A percentile compares a stretch with the other conserved stretches of the same genome.
Evolutionary conservation across 1,284 basidiomycete species (phyloP).

Genomic region (Coniferiporia weirii): DNA sequence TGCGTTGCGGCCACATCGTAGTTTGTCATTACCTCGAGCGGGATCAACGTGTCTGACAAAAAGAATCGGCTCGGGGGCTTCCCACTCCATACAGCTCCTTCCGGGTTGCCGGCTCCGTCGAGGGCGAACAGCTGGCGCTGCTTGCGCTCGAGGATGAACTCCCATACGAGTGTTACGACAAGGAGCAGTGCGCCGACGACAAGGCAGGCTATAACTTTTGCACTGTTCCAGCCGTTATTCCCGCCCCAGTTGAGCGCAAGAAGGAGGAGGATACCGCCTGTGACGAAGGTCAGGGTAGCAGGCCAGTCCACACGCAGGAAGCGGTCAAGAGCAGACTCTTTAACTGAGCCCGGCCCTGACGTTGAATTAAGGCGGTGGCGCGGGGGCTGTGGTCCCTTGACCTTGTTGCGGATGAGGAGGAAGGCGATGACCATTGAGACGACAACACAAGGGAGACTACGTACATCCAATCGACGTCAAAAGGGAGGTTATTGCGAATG

Average conservation of each 20-base stretch:
- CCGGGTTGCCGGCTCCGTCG: not conserved
- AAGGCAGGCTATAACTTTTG: constrained; percentile 34
- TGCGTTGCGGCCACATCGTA: constrained; percentile 36
- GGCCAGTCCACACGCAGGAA: constrained; percentile 42
- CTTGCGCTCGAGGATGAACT: constrained; percentile 25
- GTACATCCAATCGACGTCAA: not conserved
- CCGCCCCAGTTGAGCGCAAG: constrained; percentile 36
- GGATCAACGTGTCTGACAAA: constrained; percentile 36
- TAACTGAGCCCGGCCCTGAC: constrained; percentile 21
- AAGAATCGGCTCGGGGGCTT: constrained; percentile 22
- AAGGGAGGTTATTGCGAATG: not conserved
- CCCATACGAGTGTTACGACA: constrained; percentile 36
- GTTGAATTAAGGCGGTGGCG: no score
- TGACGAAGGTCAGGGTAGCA: constrained; percentile 36
- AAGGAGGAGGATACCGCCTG: constrained; percentile 32
- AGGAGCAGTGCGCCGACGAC: constrained; percentile 32
- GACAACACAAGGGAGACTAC: constrained; percentile 28
- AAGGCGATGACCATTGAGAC: constrained; percentile 36
- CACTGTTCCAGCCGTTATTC: constrained; percentile 26
- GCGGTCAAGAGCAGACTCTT: constrained; percentile 24
- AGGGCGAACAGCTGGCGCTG: not conserved
- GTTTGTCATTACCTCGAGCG: constrained; percentile 30
- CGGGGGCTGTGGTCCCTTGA: constrained; percentile 15
- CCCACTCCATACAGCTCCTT: not conserved
- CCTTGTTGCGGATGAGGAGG: constrained; percentile 35